phyloP scores from a whole-genome alignment of 305 asterid species.

The Andrographis paniculata region DNA sequence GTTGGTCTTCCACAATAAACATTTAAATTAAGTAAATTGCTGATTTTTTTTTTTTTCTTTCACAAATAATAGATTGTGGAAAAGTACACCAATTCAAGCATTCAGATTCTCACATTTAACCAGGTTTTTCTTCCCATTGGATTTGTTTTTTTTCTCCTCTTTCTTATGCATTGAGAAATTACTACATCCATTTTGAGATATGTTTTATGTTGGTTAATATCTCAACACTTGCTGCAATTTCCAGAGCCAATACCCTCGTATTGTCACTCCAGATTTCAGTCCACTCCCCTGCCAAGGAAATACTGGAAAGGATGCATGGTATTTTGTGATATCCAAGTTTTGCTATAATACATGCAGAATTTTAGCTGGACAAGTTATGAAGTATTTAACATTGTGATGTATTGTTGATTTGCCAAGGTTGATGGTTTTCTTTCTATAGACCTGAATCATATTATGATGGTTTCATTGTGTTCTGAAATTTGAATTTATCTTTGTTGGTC shows the following conservation, averaged over 20 bases:
- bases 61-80: slow-evolving; percentile 60
- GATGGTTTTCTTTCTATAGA: slow-evolving; percentile 1
- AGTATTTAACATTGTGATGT: neutral
- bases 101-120: slow-evolving; percentile 85
- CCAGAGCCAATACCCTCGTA: slow-evolving; percentile 96
- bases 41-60: slow-evolving; percentile 18
- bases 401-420: neutral
- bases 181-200: slow-evolving; percentile 5
- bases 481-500: neutral
- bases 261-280: slow-evolving; percentile 67
- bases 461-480: neutral
- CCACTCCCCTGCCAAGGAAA: slow-evolving; percentile 79
- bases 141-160: neutral
- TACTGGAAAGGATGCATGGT: slow-evolving; percentile 91
- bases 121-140: slow-evolving; percentile 49
- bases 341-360: neutral
- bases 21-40: slow-evolving; percentile 3
- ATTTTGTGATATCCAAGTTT: slow-evolving; percentile 1
- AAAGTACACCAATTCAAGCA: slow-evolving; percentile 59
- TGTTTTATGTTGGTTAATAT: slow-evolving; percentile 1
- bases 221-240: too few species aligned
- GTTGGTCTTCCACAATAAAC: neutral
- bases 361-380: slow-evolving; percentile 10
- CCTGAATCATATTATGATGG: neutral
- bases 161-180: neutral